Evolutionary conservation across 2,329 filamentous ascomycete species (phyloP), one percentile per base, ranked within the genome.

Genomic region (Dactylonectria macrodidyma): DNA sequence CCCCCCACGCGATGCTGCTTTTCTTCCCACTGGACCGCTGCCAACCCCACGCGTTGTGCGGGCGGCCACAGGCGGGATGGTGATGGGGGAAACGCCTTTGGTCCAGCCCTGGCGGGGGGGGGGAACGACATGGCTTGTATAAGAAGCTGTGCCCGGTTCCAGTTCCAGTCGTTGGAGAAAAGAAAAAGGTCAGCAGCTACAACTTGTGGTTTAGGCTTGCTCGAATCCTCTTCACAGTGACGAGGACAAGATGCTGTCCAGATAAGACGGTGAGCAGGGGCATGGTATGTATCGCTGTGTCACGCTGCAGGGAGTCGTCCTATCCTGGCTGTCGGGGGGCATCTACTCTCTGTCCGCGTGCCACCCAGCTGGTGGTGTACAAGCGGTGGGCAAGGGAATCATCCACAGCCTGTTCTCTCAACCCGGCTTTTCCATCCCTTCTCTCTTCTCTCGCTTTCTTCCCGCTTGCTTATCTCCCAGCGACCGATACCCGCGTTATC

Each of bases 11-110:
- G 30, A 22, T n/a, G 51, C 33, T 36, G 33, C 51, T 11, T 36
- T 34, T 52, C 36, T 22, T 16, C 12, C 47, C 24, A 26, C 30
- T 14, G 46, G 22, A 24, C 9, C n/a, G 65, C 41, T 44, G 14
- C 14, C 54, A 41, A 56, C 54, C 54, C 54, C 54, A 57, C 54
- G 54, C 36, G 14, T 33, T 41, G 34, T 56, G 54, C 54, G 54
- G 36, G 54, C 54, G 54, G 54, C 19, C 34, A 14, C 30, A 14
- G 22, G 54, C 54, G 54, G 54, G 36, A 57, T 57, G 54, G 36
- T 19, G 26, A 54, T 14, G 51, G 33, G 33, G 51, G 51, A 34
- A 8, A 5, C 16, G 24, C 10, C n/a, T 52, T 24, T 34, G 24
- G 16, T 26, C n/a, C n/a, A 54, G 50, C 30, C 14, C 30, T 36